Evolutionary conservation across 2,329 filamentous ascomycete genomes (phyloP).

Genomic region (Clonostachys rhizophaga): DNA sequence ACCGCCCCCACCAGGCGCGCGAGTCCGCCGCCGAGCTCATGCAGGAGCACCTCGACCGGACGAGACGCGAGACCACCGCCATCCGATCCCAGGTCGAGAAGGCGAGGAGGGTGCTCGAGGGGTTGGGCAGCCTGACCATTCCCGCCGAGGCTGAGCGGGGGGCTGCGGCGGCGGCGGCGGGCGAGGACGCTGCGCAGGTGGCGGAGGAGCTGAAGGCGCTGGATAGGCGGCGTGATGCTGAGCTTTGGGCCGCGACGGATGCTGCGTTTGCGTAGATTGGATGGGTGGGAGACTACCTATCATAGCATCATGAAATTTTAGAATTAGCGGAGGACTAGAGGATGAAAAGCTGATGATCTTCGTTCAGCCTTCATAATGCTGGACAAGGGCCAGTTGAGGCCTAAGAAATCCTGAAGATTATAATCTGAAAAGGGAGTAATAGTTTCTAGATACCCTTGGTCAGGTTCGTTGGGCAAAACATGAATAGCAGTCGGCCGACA

Average conservation of each 20-base stretch:
- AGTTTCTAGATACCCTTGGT: too few relatives aligned
- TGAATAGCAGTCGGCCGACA: too few relatives aligned
- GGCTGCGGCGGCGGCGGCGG: not conserved
- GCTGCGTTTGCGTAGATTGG: slow-evolving; percentile 26
- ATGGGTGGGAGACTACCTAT: not conserved
- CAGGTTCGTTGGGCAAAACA: too few relatives aligned
- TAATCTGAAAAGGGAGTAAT: too few relatives aligned
- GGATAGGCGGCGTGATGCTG: slow-evolving; percentile 16
- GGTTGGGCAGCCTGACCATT: slow-evolving; percentile 48
- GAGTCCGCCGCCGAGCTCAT: slow-evolving; percentile 85
- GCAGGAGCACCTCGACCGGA: slow-evolving; percentile 75
- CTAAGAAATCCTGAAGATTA: too few relatives aligned
- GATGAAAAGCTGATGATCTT: too few relatives aligned
- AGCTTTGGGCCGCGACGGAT: slow-evolving; percentile 37
- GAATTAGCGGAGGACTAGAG: too few relatives aligned
- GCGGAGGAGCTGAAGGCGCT: slow-evolving; percentile 8
- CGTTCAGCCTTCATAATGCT: too few relatives aligned
- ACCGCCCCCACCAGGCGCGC: slow-evolving; percentile 85
- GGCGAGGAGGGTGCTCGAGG: slow-evolving; percentile 68
- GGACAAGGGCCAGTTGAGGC: too few relatives aligned
- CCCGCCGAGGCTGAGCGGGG: slow-evolving; percentile 6
- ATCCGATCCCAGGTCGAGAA: slow-evolving; percentile 65
- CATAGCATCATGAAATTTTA: too few relatives aligned
- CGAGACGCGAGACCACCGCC: slow-evolving; percentile 66
- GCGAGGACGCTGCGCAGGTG: slow-evolving; percentile 1